Evolutionary conservation across 2,329 filamentous ascomycete genomes (phyloP).

Genomic region (Graphiopsis chlorocephala): DNA sequence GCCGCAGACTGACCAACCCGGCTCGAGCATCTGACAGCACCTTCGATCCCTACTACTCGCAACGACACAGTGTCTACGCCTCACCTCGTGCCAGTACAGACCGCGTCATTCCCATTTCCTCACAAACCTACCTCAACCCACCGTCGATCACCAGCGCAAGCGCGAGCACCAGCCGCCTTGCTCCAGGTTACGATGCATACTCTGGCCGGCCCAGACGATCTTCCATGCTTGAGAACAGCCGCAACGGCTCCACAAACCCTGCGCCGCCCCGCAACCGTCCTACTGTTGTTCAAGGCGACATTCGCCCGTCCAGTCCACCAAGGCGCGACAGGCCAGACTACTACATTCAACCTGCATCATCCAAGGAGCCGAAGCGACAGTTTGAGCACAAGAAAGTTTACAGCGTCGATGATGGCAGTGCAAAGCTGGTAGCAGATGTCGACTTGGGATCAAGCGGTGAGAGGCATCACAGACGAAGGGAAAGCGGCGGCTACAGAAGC

Average conservation of each 20-base stretch:
- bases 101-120: conserved; percentile 38
- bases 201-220: conserved; percentile 45
- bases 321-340: conserved; percentile 34
- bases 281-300: conserved; percentile 33
- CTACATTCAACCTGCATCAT: conserved; percentile 39
- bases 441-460: conserved; percentile 40
- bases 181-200: conserved; percentile 42
- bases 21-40: conserved; percentile 30
- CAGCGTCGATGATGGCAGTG: conserved; percentile 44
- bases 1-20: conserved; percentile 34
- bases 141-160: conserved; percentile 16
- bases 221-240: conserved; percentile 40
- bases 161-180: conserved; percentile 21
- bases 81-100: conserved; percentile 35
- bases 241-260: conserved; percentile 29
- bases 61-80: conserved; percentile 28
- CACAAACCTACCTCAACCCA: conserved; percentile 35
- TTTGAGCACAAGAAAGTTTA: conserved; percentile 48
- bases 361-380: conserved; percentile 30
- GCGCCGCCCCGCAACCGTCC: conserved; percentile 34
- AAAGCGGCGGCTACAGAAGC: conserved; percentile 29
- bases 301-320: conserved; percentile 42
- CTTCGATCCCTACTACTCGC: conserved; percentile 31
- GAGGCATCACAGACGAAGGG: conserved; percentile 35
- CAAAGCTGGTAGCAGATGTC: conserved; percentile 38